These are phyloP conservation scores for Plenodomus lindquistii DNA, from an alignment of 2,329 filamentous ascomycete genomes.

Conservation along the genomic window DNA sequence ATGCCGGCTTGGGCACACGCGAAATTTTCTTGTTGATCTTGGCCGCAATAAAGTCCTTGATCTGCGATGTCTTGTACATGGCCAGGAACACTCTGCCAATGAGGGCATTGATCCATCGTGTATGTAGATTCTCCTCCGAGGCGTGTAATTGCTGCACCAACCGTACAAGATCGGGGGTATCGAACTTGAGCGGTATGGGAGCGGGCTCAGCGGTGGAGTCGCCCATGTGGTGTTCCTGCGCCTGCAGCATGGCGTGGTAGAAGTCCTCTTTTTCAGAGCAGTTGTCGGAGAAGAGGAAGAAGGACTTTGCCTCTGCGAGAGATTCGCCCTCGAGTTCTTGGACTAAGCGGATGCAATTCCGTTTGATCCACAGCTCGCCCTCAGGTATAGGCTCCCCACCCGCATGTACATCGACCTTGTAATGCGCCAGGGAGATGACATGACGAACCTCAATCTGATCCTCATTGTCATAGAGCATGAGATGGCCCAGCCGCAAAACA, in stretches of 20 bases:
- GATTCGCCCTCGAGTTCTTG: conserved; percentile 61
- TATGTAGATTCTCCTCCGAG: conserved; percentile 87
- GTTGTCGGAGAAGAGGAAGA: conserved; percentile 93
- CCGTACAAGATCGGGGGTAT: conserved; percentile 83
- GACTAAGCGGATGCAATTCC: conserved; percentile 83
- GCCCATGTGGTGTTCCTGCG: conserved; percentile 72
- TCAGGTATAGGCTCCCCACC: conserved; percentile 79
- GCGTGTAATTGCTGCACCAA: conserved; percentile 90
- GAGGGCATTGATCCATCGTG: conserved; percentile 90
- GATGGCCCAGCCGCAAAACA: conserved; percentile 81
- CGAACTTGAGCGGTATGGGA: conserved; percentile 75
- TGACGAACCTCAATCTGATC: conserved; percentile 95
- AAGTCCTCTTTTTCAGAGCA: conserved; percentile 98
- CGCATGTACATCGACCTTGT: conserved; percentile 82
- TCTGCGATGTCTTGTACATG: conserved; percentile 79
- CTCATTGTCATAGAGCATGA: conserved; percentile 97
- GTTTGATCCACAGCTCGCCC: conserved; percentile 93
- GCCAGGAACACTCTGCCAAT: conserved; percentile 86
- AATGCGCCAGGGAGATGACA: conserved; percentile 89
- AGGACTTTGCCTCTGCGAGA: conserved; percentile 73
- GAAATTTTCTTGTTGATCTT: conserved; percentile 97
- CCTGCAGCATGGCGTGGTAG: conserved; percentile 87
- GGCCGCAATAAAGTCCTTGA: conserved; percentile 76
- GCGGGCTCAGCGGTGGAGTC: conserved; percentile 54
- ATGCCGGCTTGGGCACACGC: conserved; percentile 86